phyloP scores from a whole-genome alignment of 2,329 filamentous ascomycete genomes.

The Coniochaeta pulveracea region DNA sequence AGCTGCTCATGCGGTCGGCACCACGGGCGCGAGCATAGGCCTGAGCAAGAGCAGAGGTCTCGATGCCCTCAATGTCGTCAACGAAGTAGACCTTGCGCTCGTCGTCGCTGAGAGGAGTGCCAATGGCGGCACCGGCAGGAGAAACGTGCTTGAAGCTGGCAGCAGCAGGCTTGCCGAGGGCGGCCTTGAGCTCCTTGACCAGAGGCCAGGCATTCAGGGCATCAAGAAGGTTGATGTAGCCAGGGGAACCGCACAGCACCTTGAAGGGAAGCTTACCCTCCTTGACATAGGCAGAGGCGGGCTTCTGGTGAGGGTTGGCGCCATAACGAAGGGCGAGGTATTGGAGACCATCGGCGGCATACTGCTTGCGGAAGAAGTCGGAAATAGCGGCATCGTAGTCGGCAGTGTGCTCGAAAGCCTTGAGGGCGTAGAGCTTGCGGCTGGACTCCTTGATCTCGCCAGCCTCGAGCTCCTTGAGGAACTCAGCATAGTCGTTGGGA shows the following conservation, averaged over 20 bases:
- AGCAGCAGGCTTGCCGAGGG: constrained; percentile 78
- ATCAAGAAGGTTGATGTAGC: constrained; percentile 96
- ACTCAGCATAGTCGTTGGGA: constrained; percentile 85
- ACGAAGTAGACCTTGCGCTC: constrained; percentile 99
- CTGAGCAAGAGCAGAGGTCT: constrained; percentile 76
- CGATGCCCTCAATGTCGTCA: constrained; percentile 83
- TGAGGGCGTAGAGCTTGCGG: constrained; percentile 83
- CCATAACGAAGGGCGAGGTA: constrained; percentile 84
- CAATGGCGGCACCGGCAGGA: constrained; percentile 89
- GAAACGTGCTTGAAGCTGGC: constrained; percentile 99
- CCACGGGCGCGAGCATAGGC: constrained; percentile 93
- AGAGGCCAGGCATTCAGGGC: constrained; percentile 94
- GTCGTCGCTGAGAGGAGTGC: constrained; percentile 70
- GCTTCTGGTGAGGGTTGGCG: constrained; percentile 97
- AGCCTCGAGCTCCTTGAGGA: constrained; percentile 79
- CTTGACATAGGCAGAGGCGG: constrained; percentile 71
- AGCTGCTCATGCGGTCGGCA: constrained; percentile 97
- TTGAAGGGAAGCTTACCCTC: constrained; percentile 81
- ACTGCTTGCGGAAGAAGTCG: constrained; percentile 95
- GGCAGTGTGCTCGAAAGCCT: constrained; percentile 96
- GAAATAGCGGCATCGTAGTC: constrained; percentile 94
- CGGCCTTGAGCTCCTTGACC: constrained; percentile 89
- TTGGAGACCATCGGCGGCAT: constrained; percentile 75
- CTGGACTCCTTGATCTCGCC: constrained; percentile 78
- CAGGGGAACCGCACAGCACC: constrained; percentile 77